Conservation (phyloP, 352 stramenopile species). For the Globisporangium iwayamae region DNA sequence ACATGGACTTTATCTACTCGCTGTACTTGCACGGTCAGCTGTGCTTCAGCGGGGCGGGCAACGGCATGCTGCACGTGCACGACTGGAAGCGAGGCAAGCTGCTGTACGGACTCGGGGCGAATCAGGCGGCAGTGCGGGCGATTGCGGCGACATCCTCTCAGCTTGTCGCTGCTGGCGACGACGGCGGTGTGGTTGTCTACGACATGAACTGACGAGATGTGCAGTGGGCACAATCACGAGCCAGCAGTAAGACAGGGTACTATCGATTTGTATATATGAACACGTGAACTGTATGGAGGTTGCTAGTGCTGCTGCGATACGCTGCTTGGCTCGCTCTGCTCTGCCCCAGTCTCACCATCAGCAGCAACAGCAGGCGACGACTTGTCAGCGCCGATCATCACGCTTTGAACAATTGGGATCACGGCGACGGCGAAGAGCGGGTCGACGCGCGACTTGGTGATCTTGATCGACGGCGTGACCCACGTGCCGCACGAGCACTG, state of each 20-base stretch:
- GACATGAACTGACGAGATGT: constrained; percentile 42
- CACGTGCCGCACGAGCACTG: constrained; percentile 83
- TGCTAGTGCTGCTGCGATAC: constrained; percentile 9
- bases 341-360: background rate
- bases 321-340: background rate
- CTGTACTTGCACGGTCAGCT: constrained; percentile 57
- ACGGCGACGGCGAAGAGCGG: constrained; percentile 22
- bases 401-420: constrained; percentile 27
- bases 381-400: constrained; percentile 22
- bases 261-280: background rate
- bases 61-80: constrained; percentile 85
- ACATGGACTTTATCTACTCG: constrained; percentile 89
- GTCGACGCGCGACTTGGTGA: constrained; percentile 80
- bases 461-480: constrained; percentile 80
- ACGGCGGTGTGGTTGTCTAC: constrained; percentile 81
- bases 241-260: background rate
- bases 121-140: constrained; percentile 71
- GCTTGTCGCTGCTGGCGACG: constrained; percentile 75
- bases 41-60: constrained; percentile 79
- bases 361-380: background rate
- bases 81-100: constrained; percentile 65
- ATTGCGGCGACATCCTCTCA: constrained; percentile 47
- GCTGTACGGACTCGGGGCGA: constrained; percentile 81
- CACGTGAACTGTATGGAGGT: background rate
- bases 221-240: background rate